Conservation (phyloP, 345 rosid species). For the Salix arbutifolia region DNA sequence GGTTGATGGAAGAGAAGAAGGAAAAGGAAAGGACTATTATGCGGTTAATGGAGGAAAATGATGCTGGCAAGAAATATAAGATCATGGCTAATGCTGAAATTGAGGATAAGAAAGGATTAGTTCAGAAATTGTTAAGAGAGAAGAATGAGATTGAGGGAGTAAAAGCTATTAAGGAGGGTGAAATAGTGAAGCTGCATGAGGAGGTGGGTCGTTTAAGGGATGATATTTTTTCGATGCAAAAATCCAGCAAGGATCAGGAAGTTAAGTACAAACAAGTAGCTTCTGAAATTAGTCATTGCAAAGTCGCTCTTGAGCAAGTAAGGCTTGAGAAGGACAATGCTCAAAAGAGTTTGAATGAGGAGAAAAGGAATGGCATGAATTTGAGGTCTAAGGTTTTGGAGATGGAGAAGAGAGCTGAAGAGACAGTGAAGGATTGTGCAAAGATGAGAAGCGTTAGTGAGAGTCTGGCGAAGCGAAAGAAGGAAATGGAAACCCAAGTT, state of each 20-base stretch:
- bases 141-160: constrained; percentile 44
- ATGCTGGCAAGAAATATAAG: constrained; percentile 16
- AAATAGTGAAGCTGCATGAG: constrained; percentile 34
- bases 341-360: constrained; percentile 36
- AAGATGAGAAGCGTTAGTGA: constrained; percentile 28
- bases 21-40: constrained; percentile 34
- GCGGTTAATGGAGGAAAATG: constrained; percentile 29
- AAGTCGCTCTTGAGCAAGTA: constrained; percentile 13
- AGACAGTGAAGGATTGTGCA: constrained; percentile 31
- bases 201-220: constrained; percentile 37
- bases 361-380: constrained; percentile 32
- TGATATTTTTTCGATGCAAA: constrained; percentile 26
- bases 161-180: constrained; percentile 32
- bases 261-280: constrained; percentile 33
- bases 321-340: constrained; percentile 40
- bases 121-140: constrained; percentile 34
- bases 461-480: constrained; percentile 28
- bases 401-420: constrained; percentile 39
- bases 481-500: constrained; percentile 26
- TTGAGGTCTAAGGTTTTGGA: constrained; percentile 32
- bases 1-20: constrained; percentile 33
- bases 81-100: constrained; percentile 15
- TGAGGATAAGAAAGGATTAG: constrained; percentile 30
- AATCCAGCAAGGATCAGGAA: constrained; percentile 22
- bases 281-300: constrained; percentile 18